phyloP scores from a whole-genome alignment of 345 rosid genomes.

The Ceriops tagal region DNA sequence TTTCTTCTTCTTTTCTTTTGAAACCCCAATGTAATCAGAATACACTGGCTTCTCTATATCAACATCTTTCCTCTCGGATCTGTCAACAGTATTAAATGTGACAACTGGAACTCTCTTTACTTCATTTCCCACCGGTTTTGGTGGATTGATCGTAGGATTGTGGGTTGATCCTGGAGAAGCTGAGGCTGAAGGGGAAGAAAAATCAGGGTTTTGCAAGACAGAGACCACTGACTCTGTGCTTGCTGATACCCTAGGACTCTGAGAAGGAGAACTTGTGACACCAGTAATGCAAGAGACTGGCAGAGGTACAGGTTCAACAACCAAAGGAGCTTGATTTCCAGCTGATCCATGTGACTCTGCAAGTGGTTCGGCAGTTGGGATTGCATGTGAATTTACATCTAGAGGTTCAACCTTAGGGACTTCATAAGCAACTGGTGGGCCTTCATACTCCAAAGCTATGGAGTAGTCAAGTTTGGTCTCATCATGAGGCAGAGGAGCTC shows the following conservation, averaged over 20 bases:
- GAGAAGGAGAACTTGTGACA: conserved; percentile 54
- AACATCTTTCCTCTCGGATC: conserved; percentile 45
- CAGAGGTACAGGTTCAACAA: conserved; percentile 60
- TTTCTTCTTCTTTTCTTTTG: conserved; percentile 59
- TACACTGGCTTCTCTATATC: conserved; percentile 45
- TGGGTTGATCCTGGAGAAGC: conserved; percentile 64
- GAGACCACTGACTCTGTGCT: conserved; percentile 96
- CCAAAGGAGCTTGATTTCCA: conserved; percentile 30
- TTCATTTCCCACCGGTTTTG: conserved; percentile 37
- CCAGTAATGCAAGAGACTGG: conserved; percentile 71
- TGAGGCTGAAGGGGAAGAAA: conserved; percentile 80
- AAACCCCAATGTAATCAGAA: conserved; percentile 54
- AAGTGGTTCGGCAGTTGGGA: conserved; percentile 51
- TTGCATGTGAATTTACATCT: conserved; percentile 47
- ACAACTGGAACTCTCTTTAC: conserved; percentile 62
- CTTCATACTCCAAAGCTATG: conserved; percentile 76
- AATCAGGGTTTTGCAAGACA: conserved; percentile 79
- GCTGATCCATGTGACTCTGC: conserved; percentile 38
- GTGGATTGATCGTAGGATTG: conserved; percentile 34
- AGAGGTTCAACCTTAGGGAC: conserved; percentile 81
- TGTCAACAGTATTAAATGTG: conserved; percentile 61
- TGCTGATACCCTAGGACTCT: conserved; percentile 72
- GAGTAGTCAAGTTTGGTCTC: conserved; percentile 71
- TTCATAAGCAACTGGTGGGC: conserved; percentile 62
- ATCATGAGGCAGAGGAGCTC: conserved; percentile 71